A percentile compares a stretch with the other conserved stretches of the same genome.
phyloP scores from a whole-genome alignment of 805 yeast genomes.

The Wickerhamomyces rabaulensis region DNA sequence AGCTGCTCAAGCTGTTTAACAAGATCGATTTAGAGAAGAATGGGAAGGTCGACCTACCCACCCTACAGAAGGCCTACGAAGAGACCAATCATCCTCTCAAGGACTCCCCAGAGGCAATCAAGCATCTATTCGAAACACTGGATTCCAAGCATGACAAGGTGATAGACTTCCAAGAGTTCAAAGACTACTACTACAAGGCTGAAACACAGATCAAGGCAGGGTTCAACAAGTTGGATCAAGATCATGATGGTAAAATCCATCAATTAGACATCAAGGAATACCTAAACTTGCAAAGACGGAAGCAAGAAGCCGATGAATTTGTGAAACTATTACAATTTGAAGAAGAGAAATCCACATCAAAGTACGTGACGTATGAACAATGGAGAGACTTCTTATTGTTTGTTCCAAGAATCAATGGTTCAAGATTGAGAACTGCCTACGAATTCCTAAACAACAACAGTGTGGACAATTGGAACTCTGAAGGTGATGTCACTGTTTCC shows the following conservation, averaged over 20 bases:
- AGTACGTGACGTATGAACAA: slow-evolving; percentile 75
- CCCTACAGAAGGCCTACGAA: slow-evolving; percentile 34
- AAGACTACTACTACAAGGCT: slow-evolving; percentile 56
- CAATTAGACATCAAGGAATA: slow-evolving; percentile 64
- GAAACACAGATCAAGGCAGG: slow-evolving; percentile 69
- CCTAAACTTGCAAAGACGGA: slow-evolving; percentile 41
- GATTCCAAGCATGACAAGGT: slow-evolving; percentile 51
- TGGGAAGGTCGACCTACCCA: slow-evolving; percentile 32
- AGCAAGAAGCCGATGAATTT: slow-evolving; percentile 52
- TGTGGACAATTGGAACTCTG: slow-evolving; percentile 78
- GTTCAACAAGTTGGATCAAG: slow-evolving; percentile 61
- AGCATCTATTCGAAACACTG: slow-evolving; percentile 51
- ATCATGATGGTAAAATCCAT: slow-evolving; percentile 67
- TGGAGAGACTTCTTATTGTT: slow-evolving; percentile 79
- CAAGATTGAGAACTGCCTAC: slow-evolving; percentile 77
- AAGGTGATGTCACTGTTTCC: slow-evolving; percentile 86
- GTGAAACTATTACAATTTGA: slow-evolving; percentile 30
- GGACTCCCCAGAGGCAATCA: slow-evolving; percentile 53
- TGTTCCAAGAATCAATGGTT: slow-evolving; percentile 76
- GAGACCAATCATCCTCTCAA: slow-evolving; percentile 57
- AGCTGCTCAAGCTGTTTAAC: slow-evolving; percentile 30
- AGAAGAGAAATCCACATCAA: slow-evolving; percentile 32
- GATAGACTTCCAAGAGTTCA: slow-evolving; percentile 63
- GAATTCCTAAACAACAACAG: slow-evolving; percentile 69
- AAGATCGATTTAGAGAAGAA: slow-evolving; percentile 36